Conservation (phyloP, 306 rosid species). For the Dryas drummondii region DNA sequence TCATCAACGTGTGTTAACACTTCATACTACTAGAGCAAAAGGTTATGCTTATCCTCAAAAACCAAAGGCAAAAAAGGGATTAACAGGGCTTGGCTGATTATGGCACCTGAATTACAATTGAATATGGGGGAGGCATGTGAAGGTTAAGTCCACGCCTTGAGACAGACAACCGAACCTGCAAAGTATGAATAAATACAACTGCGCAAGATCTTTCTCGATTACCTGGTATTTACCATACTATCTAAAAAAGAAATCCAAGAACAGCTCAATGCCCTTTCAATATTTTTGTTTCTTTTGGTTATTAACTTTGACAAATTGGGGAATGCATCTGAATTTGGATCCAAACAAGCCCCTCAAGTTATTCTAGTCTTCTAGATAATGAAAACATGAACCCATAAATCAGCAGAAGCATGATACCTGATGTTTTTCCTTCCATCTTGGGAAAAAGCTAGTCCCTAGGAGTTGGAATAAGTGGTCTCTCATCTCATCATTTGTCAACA, state of each 20-base stretch:
- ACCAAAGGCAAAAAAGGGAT: neutral
- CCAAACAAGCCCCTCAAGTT: neutral
- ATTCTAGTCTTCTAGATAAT: neutral
- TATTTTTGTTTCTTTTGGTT: neutral
- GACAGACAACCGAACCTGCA: conserved; percentile 66
- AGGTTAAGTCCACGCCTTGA: conserved; percentile 42
- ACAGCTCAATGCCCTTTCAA: neutral
- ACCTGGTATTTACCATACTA: neutral
- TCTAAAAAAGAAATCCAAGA: neutral
- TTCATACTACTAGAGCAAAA: neutral
- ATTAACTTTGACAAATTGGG: neutral
- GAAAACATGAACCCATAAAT: neutral
- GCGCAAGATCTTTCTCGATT: neutral
- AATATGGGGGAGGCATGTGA: conserved; percentile 74
- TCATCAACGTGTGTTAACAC: conserved; percentile 10
- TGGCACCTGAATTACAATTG: conserved; percentile 82
- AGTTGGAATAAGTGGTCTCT: conserved; percentile 94
- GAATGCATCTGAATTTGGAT: neutral
- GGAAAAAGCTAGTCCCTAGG: conserved; percentile 83
- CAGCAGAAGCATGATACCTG: conserved; percentile 56
- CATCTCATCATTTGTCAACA: conserved; percentile 97
- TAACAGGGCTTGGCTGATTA: conserved; percentile 19
- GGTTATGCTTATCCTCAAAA: neutral
- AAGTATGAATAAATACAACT: conserved; percentile 10
- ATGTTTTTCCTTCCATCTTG: conserved; percentile 96